These are phyloP conservation scores for Tolypocladium tundrense DNA, from an alignment of 2,329 filamentous ascomycete species.

Conservation along the genomic window DNA sequence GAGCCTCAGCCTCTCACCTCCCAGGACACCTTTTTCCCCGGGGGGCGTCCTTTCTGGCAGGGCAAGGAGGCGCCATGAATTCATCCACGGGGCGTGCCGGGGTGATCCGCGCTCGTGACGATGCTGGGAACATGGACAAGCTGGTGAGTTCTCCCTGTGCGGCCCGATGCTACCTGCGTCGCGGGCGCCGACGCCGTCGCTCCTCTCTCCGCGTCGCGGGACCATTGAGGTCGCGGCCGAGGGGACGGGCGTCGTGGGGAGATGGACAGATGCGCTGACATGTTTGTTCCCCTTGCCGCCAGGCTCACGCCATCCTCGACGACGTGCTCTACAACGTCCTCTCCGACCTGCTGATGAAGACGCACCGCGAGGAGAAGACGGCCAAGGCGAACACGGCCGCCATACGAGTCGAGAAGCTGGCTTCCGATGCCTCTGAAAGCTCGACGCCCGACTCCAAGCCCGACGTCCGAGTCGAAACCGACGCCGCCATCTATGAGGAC, in stretches of 20 bases:
- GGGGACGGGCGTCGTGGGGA: neutral
- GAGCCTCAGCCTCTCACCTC: constrained; percentile 1
- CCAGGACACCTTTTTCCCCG: constrained; percentile 3
- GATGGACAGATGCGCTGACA: neutral
- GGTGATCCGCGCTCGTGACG: constrained; percentile 42
- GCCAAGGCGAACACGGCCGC: constrained; percentile 57
- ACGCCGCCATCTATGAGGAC: constrained; percentile 61
- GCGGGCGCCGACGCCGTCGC: neutral
- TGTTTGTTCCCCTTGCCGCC: neutral
- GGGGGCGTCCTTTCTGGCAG: constrained; percentile 4
- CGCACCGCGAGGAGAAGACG: constrained; percentile 69
- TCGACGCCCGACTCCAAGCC: constrained; percentile 42
- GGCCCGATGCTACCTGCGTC: neutral
- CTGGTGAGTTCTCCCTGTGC: constrained; percentile 38
- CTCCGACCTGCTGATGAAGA: constrained; percentile 62
- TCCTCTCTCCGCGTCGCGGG: neutral
- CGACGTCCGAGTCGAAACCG: constrained; percentile 51
- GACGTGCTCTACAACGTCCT: constrained; percentile 69
- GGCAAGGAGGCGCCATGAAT: constrained; percentile 22
- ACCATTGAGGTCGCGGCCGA: neutral
- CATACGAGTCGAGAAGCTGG: constrained; percentile 53
- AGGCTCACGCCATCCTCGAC: constrained; percentile 60
- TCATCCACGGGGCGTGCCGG: constrained; percentile 44
- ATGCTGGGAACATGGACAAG: constrained; percentile 44
- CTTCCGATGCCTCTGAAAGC: constrained; percentile 42